phyloP scores from a whole-genome alignment of 257 asterid species.

The Asclepias syriaca region DNA sequence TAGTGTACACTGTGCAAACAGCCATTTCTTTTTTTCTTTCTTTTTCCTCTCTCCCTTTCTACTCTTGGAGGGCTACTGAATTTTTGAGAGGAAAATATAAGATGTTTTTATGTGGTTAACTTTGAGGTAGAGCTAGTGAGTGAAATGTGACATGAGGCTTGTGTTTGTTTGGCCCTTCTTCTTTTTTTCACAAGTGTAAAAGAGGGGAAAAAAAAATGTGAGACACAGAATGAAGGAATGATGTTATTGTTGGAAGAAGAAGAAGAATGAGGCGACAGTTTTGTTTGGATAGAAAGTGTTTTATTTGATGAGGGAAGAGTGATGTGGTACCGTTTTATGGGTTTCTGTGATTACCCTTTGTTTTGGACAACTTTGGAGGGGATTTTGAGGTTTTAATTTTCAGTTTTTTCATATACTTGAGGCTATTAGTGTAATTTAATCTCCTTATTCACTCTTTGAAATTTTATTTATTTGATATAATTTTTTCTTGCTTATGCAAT shows the following conservation, averaged over 20 bases:
- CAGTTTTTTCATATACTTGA: background rate
- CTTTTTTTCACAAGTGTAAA: background rate
- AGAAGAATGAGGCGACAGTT: constrained; percentile 21
- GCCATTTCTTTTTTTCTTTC: constrained; percentile 42
- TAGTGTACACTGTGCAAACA: constrained; percentile 60
- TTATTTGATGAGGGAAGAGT: constrained; percentile 18
- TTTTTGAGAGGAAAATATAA: constrained; percentile 22
- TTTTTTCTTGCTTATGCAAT: background rate
- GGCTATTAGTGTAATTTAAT: background rate
- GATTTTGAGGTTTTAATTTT: constrained; percentile 21
- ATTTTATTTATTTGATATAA: background rate
- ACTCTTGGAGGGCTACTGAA: constrained; percentile 6
- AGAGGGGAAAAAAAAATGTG: constrained; percentile 17
- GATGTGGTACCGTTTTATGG: constrained; percentile 15
- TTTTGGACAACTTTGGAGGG: constrained; percentile 24
- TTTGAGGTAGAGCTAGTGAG: constrained; percentile 16
- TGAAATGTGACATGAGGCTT: constrained; percentile 8
- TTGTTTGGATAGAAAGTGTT: constrained; percentile 27
- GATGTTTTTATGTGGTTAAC: constrained; percentile 9
- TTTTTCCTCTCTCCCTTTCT: constrained; percentile 5
- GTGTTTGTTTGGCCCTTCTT: background rate
- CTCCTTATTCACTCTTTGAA: background rate
- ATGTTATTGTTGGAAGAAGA: constrained; percentile 34
- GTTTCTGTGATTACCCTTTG: constrained; percentile 17
- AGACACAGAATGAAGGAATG: constrained; percentile 27